Conservation (phyloP, 164 flowering plant species). For the Magnolia kwangsiensis region DNA sequence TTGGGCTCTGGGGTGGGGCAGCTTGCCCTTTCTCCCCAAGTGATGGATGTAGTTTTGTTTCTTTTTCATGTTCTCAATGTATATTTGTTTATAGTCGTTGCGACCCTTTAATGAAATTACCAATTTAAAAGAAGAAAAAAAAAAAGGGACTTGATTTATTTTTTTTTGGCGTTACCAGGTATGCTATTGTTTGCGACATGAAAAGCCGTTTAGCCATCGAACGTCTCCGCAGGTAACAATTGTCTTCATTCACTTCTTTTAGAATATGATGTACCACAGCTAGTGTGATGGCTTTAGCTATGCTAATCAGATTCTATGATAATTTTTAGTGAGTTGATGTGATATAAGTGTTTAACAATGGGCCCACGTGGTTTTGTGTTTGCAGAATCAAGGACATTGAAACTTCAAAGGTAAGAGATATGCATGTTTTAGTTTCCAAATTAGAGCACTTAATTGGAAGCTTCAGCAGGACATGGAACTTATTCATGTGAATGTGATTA, state of each 20-base stretch:
- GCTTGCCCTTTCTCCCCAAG: too few relatives aligned
- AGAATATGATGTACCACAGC: too few relatives aligned
- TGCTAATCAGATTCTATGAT: not conserved
- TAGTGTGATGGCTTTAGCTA: not conserved
- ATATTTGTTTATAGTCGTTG: too few relatives aligned
- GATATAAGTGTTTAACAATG: slow-evolving; percentile 8
- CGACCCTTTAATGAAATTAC: too few relatives aligned
- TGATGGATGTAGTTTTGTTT: too few relatives aligned
- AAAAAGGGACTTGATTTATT: too few relatives aligned
- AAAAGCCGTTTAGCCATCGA: slow-evolving; percentile 68
- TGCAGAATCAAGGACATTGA: slow-evolving; percentile 81
- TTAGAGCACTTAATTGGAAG: not conserved
- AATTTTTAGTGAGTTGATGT: not conserved
- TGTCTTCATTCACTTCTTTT: not conserved
- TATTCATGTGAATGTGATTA: not conserved
- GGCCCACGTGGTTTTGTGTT: slow-evolving; percentile 13
- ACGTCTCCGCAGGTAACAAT: slow-evolving; percentile 73
- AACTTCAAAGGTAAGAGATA: slow-evolving; percentile 65
- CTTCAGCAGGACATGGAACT: not conserved
- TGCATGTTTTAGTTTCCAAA: slow-evolving; percentile 2
- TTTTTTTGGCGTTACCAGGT: slow-evolving; percentile 35
- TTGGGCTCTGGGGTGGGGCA: too few relatives aligned
- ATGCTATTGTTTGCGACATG: slow-evolving; percentile 80
- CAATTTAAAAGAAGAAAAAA: too few relatives aligned
- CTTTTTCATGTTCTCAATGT: too few relatives aligned